These are phyloP conservation scores for Neonothopanus nambi DNA, from an alignment of 1,284 basidiomycete species.

Conservation along the genomic window DNA sequence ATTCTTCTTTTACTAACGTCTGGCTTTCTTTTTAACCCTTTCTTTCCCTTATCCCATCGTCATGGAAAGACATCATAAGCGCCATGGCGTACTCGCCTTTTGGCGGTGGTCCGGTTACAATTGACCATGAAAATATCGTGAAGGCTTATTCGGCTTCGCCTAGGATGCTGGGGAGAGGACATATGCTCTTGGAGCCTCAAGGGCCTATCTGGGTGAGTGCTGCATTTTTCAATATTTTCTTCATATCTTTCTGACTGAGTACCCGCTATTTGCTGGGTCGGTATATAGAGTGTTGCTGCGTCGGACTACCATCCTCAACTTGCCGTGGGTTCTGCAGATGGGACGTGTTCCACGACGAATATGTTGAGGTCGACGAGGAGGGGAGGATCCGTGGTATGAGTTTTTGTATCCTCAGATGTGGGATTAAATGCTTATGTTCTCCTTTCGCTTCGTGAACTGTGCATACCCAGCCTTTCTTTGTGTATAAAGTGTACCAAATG, in stretches of 20 bases:
- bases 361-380: slow-evolving; percentile 66
- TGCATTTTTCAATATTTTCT: too few species aligned
- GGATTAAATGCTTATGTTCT: too few species aligned
- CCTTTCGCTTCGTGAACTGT: neutral
- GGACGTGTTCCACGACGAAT: slow-evolving; percentile 73
- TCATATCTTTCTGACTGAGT: too few species aligned
- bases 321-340: slow-evolving; percentile 81
- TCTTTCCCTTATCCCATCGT: too few species aligned
- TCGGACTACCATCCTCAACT: slow-evolving; percentile 89
- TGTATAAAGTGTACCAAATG: slow-evolving; percentile 81
- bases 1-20: neutral
- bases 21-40: too few species aligned
- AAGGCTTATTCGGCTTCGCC: slow-evolving; percentile 73
- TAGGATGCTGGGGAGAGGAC: slow-evolving; percentile 72
- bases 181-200: slow-evolving; percentile 66
- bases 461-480: slow-evolving; percentile 67
- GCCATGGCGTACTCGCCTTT: slow-evolving; percentile 65
- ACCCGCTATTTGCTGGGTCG: too few species aligned
- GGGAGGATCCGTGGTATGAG: slow-evolving; percentile 65
- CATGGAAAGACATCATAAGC: slow-evolving; percentile 74
- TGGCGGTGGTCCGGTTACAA: slow-evolving; percentile 65
- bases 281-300: slow-evolving; percentile 61
- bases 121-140: slow-evolving; percentile 77
- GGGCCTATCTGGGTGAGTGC: slow-evolving; percentile 79
- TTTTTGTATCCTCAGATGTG: neutral